These are phyloP conservation scores for Colletotrichum musicola DNA, from an alignment of 2,329 filamentous ascomycete genomes.

Conservation along the genomic window DNA sequence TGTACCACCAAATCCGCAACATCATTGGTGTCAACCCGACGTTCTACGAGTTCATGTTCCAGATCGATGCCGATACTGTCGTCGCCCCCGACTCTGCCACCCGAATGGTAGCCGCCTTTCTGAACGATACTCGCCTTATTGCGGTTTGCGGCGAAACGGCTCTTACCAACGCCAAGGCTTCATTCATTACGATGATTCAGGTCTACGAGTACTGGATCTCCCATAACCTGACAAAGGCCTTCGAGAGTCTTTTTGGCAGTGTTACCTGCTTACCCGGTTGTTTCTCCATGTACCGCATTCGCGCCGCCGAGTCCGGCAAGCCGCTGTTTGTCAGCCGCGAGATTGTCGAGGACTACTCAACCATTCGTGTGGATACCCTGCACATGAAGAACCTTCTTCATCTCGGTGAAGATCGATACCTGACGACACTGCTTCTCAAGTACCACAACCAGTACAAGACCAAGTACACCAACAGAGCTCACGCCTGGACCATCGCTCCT, in stretches of 20 bases:
- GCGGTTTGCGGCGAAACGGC: conserved; percentile 95
- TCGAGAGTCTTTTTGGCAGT: conserved; percentile 95
- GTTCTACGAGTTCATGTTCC: conserved; percentile 96
- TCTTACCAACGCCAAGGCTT: conserved; percentile 91
- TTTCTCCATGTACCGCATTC: conserved; percentile 99
- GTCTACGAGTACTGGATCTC: conserved; percentile 99
- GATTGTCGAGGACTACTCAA: conserved; percentile 87
- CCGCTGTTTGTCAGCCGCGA: conserved; percentile 96
- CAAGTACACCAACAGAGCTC: conserved; percentile 92
- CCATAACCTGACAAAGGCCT: conserved; percentile 95
- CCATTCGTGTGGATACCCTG: conserved; percentile 95
- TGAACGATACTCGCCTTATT: conserved; percentile 93
- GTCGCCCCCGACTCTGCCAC: conserved; percentile 91
- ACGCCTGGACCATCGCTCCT: conserved; percentile 97
- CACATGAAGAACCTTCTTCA: conserved; percentile 99
- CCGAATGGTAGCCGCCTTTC: conserved; percentile 90
- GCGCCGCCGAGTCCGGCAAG: conserved; percentile 93
- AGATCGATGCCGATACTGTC: conserved; percentile 97
- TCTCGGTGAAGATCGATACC: conserved; percentile 95
- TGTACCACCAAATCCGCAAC: conserved; percentile 98
- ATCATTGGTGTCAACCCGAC: conserved; percentile 99
- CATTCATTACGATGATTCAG: conserved; percentile 98
- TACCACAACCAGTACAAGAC: conserved; percentile 96
- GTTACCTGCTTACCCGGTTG: conserved; percentile 98
- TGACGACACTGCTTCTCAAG: conserved; percentile 95